Evolutionary conservation across 2,329 filamentous ascomycete species (phyloP).

Genomic region (Aspergillus brasiliensis): DNA sequence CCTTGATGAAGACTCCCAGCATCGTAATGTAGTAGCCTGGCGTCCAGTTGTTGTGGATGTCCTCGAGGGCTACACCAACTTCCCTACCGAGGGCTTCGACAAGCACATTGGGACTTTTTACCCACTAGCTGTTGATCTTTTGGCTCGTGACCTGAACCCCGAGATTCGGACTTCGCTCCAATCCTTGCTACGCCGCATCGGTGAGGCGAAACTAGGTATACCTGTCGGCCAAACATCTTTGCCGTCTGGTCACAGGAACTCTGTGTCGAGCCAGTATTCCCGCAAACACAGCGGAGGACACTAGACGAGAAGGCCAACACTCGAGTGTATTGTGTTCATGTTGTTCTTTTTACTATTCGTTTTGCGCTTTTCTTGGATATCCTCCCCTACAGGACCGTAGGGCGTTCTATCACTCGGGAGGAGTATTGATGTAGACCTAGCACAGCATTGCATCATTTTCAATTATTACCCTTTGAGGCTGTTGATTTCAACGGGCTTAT

Average conservation of each 20-base stretch:
- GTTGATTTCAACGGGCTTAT: not conserved
- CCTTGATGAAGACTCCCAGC: constrained; percentile 93
- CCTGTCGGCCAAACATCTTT: constrained; percentile 29
- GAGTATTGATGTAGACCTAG: constrained; percentile 27
- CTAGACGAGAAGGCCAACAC: constrained; percentile 17
- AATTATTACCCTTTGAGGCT: not conserved
- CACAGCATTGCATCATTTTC: constrained; percentile 12
- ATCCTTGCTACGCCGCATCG: constrained; percentile 75
- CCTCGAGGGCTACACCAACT: constrained; percentile 85
- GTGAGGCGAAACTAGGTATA: constrained; percentile 67
- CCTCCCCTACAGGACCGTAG: constrained; percentile 26
- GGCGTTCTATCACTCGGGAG: constrained; percentile 17
- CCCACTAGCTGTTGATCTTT: constrained; percentile 77
- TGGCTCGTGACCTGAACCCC: constrained; percentile 76
- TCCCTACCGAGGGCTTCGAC: constrained; percentile 77
- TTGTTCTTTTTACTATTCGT: constrained; percentile 12
- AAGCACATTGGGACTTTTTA: constrained; percentile 83
- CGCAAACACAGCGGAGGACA: constrained; percentile 34
- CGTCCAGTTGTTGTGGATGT: constrained; percentile 96
- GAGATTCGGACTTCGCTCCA: constrained; percentile 81
- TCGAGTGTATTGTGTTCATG: constrained; percentile 7
- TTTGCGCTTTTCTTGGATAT: constrained; percentile 33
- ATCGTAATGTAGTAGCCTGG: constrained; percentile 96
- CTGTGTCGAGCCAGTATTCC: constrained; percentile 35
- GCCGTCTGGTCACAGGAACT: constrained; percentile 39